Evolutionary conservation across 345 rosid species (phyloP).

Genomic region (Eucalyptus marginata): DNA sequence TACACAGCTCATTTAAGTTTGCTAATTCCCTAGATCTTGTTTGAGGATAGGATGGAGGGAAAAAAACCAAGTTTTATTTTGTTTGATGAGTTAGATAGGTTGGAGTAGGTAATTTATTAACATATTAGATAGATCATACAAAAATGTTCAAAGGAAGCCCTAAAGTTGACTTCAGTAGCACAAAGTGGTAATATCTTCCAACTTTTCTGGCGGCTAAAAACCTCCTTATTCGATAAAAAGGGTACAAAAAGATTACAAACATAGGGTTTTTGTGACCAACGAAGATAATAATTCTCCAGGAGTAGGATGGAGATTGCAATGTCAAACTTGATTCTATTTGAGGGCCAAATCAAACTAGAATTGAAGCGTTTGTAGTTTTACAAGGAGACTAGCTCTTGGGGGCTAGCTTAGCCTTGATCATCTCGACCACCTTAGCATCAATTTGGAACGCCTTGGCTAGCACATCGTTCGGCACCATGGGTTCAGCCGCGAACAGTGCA

Average conservation of each 20-base stretch:
- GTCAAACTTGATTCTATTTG: background rate
- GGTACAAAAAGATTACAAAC: background rate
- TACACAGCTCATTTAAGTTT: background rate
- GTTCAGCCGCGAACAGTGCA: slow-evolving; percentile 22
- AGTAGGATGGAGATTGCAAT: background rate
- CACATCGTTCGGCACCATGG: slow-evolving; percentile 29
- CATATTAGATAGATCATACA: background rate
- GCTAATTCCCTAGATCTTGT: background rate
- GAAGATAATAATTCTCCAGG: background rate
- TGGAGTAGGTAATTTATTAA: background rate
- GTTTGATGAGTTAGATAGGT: background rate
- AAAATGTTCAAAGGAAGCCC: background rate
- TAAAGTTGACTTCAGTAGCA: background rate
- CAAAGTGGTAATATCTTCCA: too few species aligned
- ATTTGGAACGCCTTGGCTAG: slow-evolving; percentile 39
- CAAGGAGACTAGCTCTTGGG: slow-evolving; percentile 2
- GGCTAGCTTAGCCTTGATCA: slow-evolving; percentile 31
- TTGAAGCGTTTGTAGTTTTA: background rate
- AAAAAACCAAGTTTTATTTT: background rate
- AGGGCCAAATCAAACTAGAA: background rate
- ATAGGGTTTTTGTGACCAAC: background rate
- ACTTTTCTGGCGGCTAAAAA: background rate
- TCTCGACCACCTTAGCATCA: slow-evolving; percentile 4
- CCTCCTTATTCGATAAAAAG: background rate
- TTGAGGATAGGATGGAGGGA: background rate